Base-by-base conservation (phyloP, 805 yeast genomes). In the Isabelozyma gotoi region DNA sequence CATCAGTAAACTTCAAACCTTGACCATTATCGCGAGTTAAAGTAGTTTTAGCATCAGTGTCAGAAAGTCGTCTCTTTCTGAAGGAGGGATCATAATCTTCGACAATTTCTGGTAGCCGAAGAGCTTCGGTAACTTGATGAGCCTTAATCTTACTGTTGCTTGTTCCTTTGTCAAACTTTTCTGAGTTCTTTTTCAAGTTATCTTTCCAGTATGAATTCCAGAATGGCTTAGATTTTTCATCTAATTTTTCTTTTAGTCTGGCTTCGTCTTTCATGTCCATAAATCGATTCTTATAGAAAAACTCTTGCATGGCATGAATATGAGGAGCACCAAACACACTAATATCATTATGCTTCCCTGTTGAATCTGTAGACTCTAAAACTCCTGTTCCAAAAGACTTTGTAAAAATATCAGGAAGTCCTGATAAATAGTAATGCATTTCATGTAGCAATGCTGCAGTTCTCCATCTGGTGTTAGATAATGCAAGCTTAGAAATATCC, bases 261-360 rank as follows among this genome's bases (percentile, higher is more conserved):
- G 51, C 66, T 0, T 45, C 45, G 18, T 69, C 60, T 5, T 54
- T 54, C 42, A 69, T 47, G 42, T 57, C 49, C 52, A 59, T 48
- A 46, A 80, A 73, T 40, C 88, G 53, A 51, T 80, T 73, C 51
- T 76, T 78, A 56, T 73, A 80, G 53, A 66, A 78, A 44, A 77
- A 76, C 34, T 68, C 78, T 51, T 80, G 87, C 8, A 76, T 57
- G 1, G 77, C 57, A 32, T 67, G 63, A 12, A 81, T 43, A 47
- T 82, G 86, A 0, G 86, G 84, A 6, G 80, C 84, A 1, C 87
- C 86, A 62, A 74, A 80, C 0, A 80, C 71, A 0, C 76, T 65
- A 1, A 68, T 45, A 32, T 66, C 59, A 3, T 49, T 50, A 15
- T 52, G 33, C 17, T 32, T 19, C 1, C 57, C 47, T 10, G 40